Base-by-base conservation (phyloP, 768 basidiomycete species). In the Omphalotus guepiniiformis region DNA sequence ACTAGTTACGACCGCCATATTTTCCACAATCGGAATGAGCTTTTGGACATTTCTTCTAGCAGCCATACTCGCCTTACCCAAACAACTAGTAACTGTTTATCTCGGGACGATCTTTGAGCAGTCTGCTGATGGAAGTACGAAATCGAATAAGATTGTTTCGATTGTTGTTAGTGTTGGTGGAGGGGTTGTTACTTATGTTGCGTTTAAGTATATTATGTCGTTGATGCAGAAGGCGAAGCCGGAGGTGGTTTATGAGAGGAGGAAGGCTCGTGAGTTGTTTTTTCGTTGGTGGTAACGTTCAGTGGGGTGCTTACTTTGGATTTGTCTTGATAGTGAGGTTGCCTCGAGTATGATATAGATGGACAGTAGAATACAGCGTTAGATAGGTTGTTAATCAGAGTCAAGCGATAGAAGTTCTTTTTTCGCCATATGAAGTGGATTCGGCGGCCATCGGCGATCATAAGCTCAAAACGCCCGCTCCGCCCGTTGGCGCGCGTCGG, bases 81-180 rank as follows among this genome's bases (percentile, higher is more conserved):
- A 74, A 51, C 72, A 75, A 62, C 62, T 76, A 25, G 62, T 67
- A 23, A 62, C 67, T 15, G 74, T 75, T 11, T 75, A 75, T 51
- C 59, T 73, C 35, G 73, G 73, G n/a, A 66, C 60, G 41, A 47
- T 58, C 4, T 21, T 63, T 1, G 39, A 25, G 2, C 40, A 48
- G 5, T 22, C 26, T 12, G 16, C 22, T 34, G 45, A 37, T 30
- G 39, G 34, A 32, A 39, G 23, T 3, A 35, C 34, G 8, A 47
- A 38, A 19, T 45, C 61, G 44, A 66, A 66, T 49, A 66, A 68
- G 45, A 66, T 75, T 40, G 62, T 63, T 6, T 56, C 64, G 38
- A 47, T 55, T n/a, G 67, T 72, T 11, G 50, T 75, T 21, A 36
- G 19, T 9, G 70, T 53, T 5, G 48, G 72, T n/a, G 64, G 69